Evolutionary conservation across 441 rosid genomes (phyloP).

Genomic region (Macaranga tanarius): DNA sequence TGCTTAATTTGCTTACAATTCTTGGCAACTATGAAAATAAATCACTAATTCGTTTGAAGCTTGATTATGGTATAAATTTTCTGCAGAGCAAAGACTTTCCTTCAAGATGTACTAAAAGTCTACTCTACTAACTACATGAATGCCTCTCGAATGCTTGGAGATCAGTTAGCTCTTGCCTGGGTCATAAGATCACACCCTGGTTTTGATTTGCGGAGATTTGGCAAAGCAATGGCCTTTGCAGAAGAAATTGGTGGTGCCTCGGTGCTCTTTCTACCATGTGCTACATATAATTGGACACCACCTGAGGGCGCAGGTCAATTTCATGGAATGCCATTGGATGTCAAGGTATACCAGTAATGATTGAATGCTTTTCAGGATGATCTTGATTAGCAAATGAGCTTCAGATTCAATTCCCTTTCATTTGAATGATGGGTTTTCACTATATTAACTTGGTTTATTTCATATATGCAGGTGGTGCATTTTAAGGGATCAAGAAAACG

Average conservation of each 20-base stretch:
- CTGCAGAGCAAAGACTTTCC: slow-evolving; percentile 73
- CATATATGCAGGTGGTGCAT: slow-evolving; percentile 48
- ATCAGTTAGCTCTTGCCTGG: slow-evolving; percentile 85
- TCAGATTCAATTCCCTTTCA: no score
- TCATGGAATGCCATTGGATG: slow-evolving; percentile 96
- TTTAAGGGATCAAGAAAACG: slow-evolving; percentile 98
- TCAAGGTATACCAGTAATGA: slow-evolving; percentile 37
- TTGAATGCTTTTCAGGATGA: no score
- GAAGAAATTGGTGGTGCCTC: slow-evolving; percentile 57
- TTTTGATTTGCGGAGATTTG: slow-evolving; percentile 63
- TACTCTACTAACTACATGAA: slow-evolving; percentile 68
- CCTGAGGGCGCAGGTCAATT: slow-evolving; percentile 99
- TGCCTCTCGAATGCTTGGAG: slow-evolving; percentile 96
- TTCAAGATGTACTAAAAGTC: slow-evolving; percentile 59
- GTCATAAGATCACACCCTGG: slow-evolving; percentile 58
- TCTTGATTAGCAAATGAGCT: no score
- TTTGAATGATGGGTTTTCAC: no score
- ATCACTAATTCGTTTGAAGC: neutral
- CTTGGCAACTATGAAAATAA: neutral
- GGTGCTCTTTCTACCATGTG: slow-evolving; percentile 78
- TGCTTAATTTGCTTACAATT: neutral
- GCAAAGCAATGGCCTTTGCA: slow-evolving; percentile 59
- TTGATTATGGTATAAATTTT: slow-evolving; percentile 11
- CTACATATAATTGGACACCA: slow-evolving; percentile 91
- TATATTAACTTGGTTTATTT: no score